Conservation (phyloP, 2,329 filamentous ascomycete species). For the Diaporthe sp. region DNA sequence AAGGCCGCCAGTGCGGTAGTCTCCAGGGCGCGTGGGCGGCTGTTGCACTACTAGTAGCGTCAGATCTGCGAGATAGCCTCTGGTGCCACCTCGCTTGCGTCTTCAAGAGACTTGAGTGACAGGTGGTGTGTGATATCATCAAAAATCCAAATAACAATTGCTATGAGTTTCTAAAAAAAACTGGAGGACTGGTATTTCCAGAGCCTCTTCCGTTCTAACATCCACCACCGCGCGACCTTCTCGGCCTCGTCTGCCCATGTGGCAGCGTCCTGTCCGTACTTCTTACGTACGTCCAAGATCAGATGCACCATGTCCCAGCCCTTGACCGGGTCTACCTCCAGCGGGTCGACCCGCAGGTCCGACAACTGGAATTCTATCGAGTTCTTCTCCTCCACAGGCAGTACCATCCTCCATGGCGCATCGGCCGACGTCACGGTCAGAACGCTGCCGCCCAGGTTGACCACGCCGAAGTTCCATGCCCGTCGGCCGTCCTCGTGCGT, state of each 20-base stretch:
- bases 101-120: no score
- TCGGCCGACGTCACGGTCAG: constrained; percentile 43
- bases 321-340: constrained; percentile 24
- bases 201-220: constrained; percentile 38
- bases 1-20: not conserved
- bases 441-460: constrained; percentile 53
- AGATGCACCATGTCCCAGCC: constrained; percentile 36
- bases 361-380: constrained; percentile 43
- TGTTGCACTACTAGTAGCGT: not conserved
- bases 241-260: constrained; percentile 44
- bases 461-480: constrained; percentile 68
- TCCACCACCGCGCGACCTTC: constrained; percentile 44
- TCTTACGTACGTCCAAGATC: constrained; percentile 27
- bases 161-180: not conserved
- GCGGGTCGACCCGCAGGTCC: constrained; percentile 35
- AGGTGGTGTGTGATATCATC: not conserved
- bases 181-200: constrained; percentile 26
- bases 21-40: not conserved
- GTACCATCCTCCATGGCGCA: constrained; percentile 42
- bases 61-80: not conserved
- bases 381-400: constrained; percentile 43
- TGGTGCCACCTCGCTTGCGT: not conserved
- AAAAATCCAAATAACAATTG: not conserved
- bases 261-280: constrained; percentile 41
- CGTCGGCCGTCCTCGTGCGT: constrained; percentile 51